Conservation (phyloP, 164 flowering plant genomes). For the Umbellularia californica region DNA sequence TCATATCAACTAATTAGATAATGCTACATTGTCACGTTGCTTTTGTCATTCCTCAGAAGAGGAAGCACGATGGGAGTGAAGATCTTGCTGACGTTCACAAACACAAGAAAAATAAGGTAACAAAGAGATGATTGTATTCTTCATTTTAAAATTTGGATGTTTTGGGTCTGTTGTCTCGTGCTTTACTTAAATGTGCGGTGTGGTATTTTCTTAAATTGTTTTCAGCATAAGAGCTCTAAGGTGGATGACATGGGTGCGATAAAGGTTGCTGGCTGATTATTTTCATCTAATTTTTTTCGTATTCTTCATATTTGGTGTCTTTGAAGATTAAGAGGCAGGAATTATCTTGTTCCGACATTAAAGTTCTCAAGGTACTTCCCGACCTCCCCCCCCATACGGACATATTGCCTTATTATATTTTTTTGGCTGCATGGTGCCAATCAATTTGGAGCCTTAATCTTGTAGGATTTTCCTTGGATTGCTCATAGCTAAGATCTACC, state of each 20-base stretch:
- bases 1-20: neutral
- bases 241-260: constrained; percentile 74
- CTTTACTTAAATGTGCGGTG: neutral
- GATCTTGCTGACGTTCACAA: constrained; percentile 56
- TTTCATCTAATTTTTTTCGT: constrained; percentile 18
- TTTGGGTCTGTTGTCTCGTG: neutral
- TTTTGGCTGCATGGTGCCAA: too few relatives aligned
- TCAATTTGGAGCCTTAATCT: too few relatives aligned
- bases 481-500: too few relatives aligned
- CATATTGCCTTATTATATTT: too few relatives aligned
- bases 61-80: constrained; percentile 73
- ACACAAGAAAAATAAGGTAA: constrained; percentile 71
- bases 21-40: neutral
- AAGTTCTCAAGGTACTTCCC: constrained; percentile 11
- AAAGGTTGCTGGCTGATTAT: constrained; percentile 72
- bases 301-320: constrained; percentile 22
- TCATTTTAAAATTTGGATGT: neutral
- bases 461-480: too few relatives aligned
- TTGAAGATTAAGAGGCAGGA: constrained; percentile 6
- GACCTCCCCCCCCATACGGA: too few relatives aligned
- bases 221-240: constrained; percentile 91
- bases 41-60: constrained; percentile 43
- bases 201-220: constrained; percentile 3
- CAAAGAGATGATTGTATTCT: neutral
- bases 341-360: neutral